Percentiles rank a stretch among this genome's conserved stretches.
Conservation (phyloP, 495 filamentous ascomycete species). For the Talaromyces nanjingensis region DNA sequence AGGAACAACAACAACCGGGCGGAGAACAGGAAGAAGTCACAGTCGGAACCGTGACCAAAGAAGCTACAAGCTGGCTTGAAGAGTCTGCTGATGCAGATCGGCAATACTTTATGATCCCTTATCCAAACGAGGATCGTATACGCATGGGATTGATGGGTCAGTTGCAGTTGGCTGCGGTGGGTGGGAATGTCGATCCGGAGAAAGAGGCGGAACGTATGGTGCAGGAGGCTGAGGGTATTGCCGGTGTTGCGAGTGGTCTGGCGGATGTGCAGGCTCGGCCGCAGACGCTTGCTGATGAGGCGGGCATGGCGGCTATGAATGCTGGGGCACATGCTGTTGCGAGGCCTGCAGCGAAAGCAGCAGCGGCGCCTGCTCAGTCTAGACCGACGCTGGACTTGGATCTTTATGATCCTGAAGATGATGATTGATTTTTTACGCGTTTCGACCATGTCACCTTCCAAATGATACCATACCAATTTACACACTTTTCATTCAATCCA, state of each 20-base stretch:
- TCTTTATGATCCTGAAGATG: slow-evolving; percentile 41
- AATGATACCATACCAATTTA: not conserved
- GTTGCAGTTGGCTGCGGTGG: slow-evolving; percentile 30
- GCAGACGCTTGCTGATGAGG: slow-evolving; percentile 24
- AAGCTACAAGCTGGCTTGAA: slow-evolving; percentile 40
- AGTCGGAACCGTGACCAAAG: slow-evolving; percentile 35
- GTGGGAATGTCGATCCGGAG: slow-evolving; percentile 27
- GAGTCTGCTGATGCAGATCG: slow-evolving; percentile 36
- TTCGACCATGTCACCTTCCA: not conserved
- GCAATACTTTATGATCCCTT: slow-evolving; percentile 40
- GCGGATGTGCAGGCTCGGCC: slow-evolving; percentile 13
- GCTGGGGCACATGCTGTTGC: slow-evolving; percentile 24
- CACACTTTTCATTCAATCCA: not conserved
- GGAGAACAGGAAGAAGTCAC: slow-evolving; percentile 22
- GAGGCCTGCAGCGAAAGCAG: slow-evolving; percentile 2
- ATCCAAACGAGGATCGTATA: slow-evolving; percentile 42
- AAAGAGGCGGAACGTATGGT: slow-evolving; percentile 38
- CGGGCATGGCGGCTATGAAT: slow-evolving; percentile 28
- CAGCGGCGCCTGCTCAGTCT: slow-evolving; percentile 23
- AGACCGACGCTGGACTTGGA: slow-evolving; percentile 37
- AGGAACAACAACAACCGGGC: slow-evolving; percentile 11
- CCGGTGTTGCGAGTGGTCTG: slow-evolving; percentile 24
- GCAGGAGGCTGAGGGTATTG: slow-evolving; percentile 30
- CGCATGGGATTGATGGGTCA: slow-evolving; percentile 43
- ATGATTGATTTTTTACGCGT: slow-evolving; percentile 17